phyloP scores from a whole-genome alignment of 108 stramenopile species.

The Skeletonema menzelii region DNA sequence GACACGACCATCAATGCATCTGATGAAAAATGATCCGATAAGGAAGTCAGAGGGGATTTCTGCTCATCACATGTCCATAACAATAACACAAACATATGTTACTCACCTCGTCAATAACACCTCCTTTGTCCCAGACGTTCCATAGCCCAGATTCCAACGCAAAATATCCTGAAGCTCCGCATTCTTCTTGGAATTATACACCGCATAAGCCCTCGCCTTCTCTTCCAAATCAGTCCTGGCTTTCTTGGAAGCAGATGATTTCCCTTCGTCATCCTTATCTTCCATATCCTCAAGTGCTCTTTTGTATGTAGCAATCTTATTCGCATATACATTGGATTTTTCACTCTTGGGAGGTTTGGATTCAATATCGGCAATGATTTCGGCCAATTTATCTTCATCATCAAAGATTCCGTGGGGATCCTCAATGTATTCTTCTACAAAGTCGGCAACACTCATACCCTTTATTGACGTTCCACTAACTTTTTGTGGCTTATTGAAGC shows the following conservation, averaged over 20 bases:
- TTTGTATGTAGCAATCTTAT: slow-evolving; percentile 23
- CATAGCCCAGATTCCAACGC: slow-evolving; percentile 70
- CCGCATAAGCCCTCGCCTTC: slow-evolving; percentile 34
- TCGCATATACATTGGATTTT: slow-evolving; percentile 6
- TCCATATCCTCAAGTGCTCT: slow-evolving; percentile 10
- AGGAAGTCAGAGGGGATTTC: too few species aligned
- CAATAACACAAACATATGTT: too few species aligned
- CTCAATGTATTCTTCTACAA: slow-evolving; percentile 48
- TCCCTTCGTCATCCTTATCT: slow-evolving; percentile 28
- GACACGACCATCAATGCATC: slow-evolving; percentile 69
- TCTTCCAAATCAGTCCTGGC: slow-evolving; percentile 27
- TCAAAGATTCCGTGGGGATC: slow-evolving; percentile 26
- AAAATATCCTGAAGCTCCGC: slow-evolving; percentile 72
- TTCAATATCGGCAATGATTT: slow-evolving; percentile 35
- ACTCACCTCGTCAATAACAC: slow-evolving; percentile 46
- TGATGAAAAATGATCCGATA: slow-evolving; percentile 17
- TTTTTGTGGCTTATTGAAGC: slow-evolving; percentile 22
- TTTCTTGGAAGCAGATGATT: slow-evolving; percentile 44
- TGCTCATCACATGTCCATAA: too few species aligned
- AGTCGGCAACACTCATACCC: slow-evolving; percentile 26
- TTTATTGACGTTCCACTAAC: neutral
- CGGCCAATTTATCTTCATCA: slow-evolving; percentile 12
- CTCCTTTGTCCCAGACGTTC: slow-evolving; percentile 62
- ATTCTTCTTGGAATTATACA: slow-evolving; percentile 48
- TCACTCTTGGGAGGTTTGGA: slow-evolving; percentile 19